Conservation (phyloP, 768 basidiomycete species). For the Lanmaoa pseudosensibilis region DNA sequence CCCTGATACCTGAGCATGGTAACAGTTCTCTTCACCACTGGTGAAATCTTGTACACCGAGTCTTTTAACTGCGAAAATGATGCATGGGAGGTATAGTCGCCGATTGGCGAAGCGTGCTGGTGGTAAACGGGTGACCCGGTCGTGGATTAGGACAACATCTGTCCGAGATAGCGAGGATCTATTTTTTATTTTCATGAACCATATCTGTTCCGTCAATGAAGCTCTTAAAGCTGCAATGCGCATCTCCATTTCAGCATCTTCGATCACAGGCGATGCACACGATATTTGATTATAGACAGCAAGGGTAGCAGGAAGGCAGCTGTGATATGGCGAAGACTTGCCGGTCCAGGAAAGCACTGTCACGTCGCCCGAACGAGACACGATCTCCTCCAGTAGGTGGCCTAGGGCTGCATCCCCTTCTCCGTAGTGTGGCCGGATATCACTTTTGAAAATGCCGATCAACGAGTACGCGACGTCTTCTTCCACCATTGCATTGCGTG, state of each 20-base stretch:
- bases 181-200: no score
- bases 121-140: background rate
- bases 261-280: background rate
- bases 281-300: background rate
- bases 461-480: slow-evolving; percentile 12
- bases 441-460: slow-evolving; percentile 13
- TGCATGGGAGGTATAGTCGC: background rate
- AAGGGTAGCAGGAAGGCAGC: slow-evolving; percentile 8
- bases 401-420: slow-evolving; percentile 7
- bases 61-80: background rate
- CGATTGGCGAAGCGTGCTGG: background rate
- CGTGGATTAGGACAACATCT: background rate
- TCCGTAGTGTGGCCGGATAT: slow-evolving; percentile 8
- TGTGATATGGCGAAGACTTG: no score
- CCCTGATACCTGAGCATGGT: no score
- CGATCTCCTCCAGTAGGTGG: slow-evolving; percentile 14
- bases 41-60: background rate
- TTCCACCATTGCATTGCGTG: slow-evolving; percentile 3
- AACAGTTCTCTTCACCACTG: background rate
- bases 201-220: no score
- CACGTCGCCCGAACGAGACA: slow-evolving; percentile 6
- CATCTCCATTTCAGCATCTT: background rate
- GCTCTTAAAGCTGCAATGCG: background rate
- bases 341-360: no score
- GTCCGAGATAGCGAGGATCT: background rate